phyloP scores from a whole-genome alignment of 768 basidiomycete genomes.

The Bullera alba region DNA sequence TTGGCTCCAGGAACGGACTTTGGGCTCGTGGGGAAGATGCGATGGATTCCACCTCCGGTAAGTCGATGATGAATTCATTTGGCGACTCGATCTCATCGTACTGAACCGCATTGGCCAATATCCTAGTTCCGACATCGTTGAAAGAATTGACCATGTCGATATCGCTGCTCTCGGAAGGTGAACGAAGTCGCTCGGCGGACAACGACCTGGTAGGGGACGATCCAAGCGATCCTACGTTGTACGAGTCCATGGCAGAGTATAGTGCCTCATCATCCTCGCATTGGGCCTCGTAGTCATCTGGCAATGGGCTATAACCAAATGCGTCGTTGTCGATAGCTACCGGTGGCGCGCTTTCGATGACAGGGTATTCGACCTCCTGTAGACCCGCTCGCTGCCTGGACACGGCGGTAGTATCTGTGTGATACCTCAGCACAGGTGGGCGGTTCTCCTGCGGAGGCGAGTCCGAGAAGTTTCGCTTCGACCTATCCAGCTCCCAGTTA shows the following conservation, averaged over 20 bases:
- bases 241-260: slow-evolving; percentile 10
- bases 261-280: slow-evolving; percentile 28
- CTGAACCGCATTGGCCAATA: slow-evolving; percentile 15
- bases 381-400: neutral
- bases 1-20: neutral
- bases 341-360: slow-evolving; percentile 6
- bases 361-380: neutral
- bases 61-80: slow-evolving; percentile 1
- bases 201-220: slow-evolving; percentile 6
- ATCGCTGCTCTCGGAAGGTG: neutral
- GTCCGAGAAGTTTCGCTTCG: slow-evolving; percentile 6
- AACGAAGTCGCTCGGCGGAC: slow-evolving; percentile 5
- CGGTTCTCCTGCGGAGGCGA: slow-evolving; percentile 25
- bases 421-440: slow-evolving; percentile 4
- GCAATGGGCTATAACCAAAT: slow-evolving; percentile 32
- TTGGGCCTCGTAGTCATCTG: slow-evolving; percentile 35
- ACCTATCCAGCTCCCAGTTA: slow-evolving; percentile 20
- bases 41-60: slow-evolving; percentile 8
- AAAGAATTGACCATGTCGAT: neutral
- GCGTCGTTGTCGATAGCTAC: slow-evolving; percentile 21
- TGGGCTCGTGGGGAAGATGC: neutral
- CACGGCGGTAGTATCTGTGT: neutral
- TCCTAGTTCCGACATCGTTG: slow-evolving; percentile 4
- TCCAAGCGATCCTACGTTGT: slow-evolving; percentile 16
- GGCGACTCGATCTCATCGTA: slow-evolving; percentile 31